A percentile compares a stretch with the other conserved stretches of the same genome.
phyloP scores from a whole-genome alignment of 1,139 yeast genomes.

The Protomyces lactucae-debilis region DNA sequence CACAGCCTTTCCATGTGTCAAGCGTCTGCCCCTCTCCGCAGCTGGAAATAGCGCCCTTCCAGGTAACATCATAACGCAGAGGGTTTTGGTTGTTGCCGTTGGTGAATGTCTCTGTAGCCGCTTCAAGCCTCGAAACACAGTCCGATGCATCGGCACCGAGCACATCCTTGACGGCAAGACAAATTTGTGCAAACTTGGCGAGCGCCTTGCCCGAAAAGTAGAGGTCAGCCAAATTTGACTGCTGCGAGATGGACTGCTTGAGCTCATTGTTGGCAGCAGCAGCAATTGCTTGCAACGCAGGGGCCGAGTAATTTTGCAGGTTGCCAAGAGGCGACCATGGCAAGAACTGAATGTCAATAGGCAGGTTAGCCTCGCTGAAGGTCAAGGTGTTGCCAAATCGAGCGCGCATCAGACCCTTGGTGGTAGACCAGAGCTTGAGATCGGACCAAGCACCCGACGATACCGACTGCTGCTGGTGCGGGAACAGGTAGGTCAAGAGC shows the following conservation, averaged over 20 bases:
- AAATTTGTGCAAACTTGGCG: conserved; percentile 69
- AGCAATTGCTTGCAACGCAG: conserved; percentile 49
- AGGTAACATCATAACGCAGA: conserved; percentile 63
- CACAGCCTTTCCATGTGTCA: conserved; percentile 42
- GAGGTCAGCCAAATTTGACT: conserved; percentile 50
- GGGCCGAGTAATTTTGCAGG: conserved; percentile 47
- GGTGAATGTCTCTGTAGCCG: conserved; percentile 51
- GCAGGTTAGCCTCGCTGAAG: conserved; percentile 57
- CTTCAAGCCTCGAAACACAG: conserved; percentile 50
- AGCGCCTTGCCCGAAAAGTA: conserved; percentile 67
- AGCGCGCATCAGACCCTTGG: conserved; percentile 65
- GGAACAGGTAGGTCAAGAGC: conserved; percentile 61
- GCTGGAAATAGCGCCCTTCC: conserved; percentile 63
- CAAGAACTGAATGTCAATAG: conserved; percentile 43
- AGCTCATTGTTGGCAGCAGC: conserved; percentile 55
- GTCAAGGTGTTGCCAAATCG: conserved; percentile 50
- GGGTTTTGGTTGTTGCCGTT: conserved; percentile 54
- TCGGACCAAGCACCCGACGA: conserved; percentile 41
- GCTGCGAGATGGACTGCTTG: conserved; percentile 51
- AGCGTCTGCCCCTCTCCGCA: conserved; percentile 45
- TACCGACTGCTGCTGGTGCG: conserved; percentile 62
- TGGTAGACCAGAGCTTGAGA: conserved; percentile 51
- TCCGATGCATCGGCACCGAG: conserved; percentile 48
- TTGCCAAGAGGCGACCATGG: conserved; percentile 47
- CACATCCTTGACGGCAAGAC: conserved; percentile 59